A percentile compares a stretch with the other conserved stretches of the same genome.
These are phyloP conservation scores for Hortiboletus campestris DNA, from an alignment of 768 basidiomycete genomes.

Conservation along the genomic window DNA sequence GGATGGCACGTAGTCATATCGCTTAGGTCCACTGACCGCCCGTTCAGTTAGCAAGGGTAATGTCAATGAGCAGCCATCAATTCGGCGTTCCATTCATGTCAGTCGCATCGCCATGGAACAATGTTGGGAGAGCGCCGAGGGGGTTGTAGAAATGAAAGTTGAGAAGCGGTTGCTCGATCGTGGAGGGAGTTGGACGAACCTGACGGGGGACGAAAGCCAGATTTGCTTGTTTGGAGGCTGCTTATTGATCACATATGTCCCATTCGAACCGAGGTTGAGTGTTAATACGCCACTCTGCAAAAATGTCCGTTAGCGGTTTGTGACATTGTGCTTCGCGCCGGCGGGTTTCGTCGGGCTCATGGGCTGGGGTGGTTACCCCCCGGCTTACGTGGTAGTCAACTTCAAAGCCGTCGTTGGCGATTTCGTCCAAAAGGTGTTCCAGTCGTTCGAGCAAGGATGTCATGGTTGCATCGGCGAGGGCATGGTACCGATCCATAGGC, in stretches of 20 bases:
- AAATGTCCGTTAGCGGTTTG: conserved; percentile 9
- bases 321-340: not conserved
- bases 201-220: conserved; percentile 88
- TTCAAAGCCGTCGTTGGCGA: conserved; percentile 59
- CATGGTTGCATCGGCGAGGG: conserved; percentile 76
- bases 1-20: conserved; percentile 71
- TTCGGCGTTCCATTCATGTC: conserved; percentile 2
- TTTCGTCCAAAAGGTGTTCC: conserved; percentile 66
- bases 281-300: conserved; percentile 88
- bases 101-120: not conserved
- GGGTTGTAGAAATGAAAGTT: conserved; percentile 1
- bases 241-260: conserved; percentile 96
- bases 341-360: not conserved
- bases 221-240: conserved; percentile 98
- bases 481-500: conserved; percentile 66
- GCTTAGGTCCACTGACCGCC: conserved; percentile 76
- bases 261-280: conserved; percentile 66
- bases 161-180: not conserved
- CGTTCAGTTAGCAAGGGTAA: not conserved
- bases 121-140: not conserved
- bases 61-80: not conserved
- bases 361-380: not conserved
- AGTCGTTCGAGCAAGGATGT: conserved; percentile 68
- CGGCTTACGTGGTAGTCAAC: conserved; percentile 83
- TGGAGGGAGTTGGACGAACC: conserved; percentile 44